Base-by-base conservation (phyloP, 768 basidiomycete species). In the Phylloporus sp. region DNA sequence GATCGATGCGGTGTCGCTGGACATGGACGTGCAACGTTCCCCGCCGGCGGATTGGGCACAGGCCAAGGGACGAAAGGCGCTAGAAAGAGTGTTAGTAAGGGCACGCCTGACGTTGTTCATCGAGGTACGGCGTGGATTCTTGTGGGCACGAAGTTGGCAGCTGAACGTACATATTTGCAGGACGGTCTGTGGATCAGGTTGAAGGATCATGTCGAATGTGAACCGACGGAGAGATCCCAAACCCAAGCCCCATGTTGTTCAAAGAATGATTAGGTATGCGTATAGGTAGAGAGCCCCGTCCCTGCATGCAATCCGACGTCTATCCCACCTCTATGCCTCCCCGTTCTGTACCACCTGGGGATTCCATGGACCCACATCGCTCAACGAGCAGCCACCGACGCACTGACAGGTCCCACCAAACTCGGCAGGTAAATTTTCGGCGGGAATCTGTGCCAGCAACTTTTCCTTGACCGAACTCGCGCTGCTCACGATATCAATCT, bases 331-430 rank as follows among this genome's bases (percentile, higher is more conserved):
- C 62, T 65, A 64, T 49, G 34, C 55, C 39, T 28, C 36, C n/a
- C 62, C 59, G 17, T 66, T 44, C 28, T 2, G 38, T 21, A 3
- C 26, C 23, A 9, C 5, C 34, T 38, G 35, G 6, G 66, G 59
- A 59, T 88, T 89, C 95, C 94, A 97, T 9, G 95, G 94, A 8
- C 95, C 95, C 1, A 78, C 87, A 68, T 99, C 90, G 53, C 84
- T 86, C 72, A 92, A 63, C 46, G 83, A 87, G 67, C 94, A 97
- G 0, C 92, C 90, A 1, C 79, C 87, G 2, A 60, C 49, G 59
- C 93, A 97, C 33, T 74, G 62, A 64, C 95, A 97, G 40, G 42
- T 66, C 3, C 95, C 95, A 1, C 95, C 94, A 65, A 92, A 80
- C 58, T 89, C 86, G 57, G 71, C 77, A 4, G 94, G 95, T 44